Evolutionary conservation across 805 yeast genomes (phyloP), one percentile per base, ranked within the genome.

Genomic region (Candida sonorensis): DNA sequence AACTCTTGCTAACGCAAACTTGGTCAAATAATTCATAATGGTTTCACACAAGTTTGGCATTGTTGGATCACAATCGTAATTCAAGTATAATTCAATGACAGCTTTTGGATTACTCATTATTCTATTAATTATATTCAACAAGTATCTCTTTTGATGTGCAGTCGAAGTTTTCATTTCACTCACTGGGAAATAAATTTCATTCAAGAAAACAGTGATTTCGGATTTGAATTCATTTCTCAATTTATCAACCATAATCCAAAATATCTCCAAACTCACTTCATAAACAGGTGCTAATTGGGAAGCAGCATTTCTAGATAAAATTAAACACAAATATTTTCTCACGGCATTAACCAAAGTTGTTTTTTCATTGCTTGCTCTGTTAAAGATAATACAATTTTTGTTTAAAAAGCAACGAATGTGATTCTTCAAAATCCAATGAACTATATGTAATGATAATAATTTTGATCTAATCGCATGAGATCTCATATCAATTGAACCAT

Each of bases 401-500:
- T 82, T 72, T 32, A 78, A 53, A 53, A 92, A 87, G 9, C 87
- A 76, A 29, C 82, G 86, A 51, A 86, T 79, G 51, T 90, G 92
- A 41, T 87, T 84, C 53, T 77, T 79, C 41, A 92, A 67, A 23
- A 88, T 83, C 33, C 87, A 79, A 53, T 88, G 94, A 35, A 92
- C 76, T 33, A 90, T 73, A 51, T 88, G 95, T 45, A 92, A 66
- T 2, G 97, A 84, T 21, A 94, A 66, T 38, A 92, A 63, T 55
- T 92, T 92, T 1, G 97, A 86, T 49, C 98, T 75, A 43, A 92
- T 86, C 2, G 90, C 81, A 51, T 90, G 96, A 3, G 95, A 81
- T 55, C 90, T 74, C 86, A 81, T 79, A 55, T 83, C 94, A 40
- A 86, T 60, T 21, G 77, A 72, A 23, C 79, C 82, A 25, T 77